Conservation (phyloP, 768 basidiomycete species). For the Mycena leptocephala region DNA sequence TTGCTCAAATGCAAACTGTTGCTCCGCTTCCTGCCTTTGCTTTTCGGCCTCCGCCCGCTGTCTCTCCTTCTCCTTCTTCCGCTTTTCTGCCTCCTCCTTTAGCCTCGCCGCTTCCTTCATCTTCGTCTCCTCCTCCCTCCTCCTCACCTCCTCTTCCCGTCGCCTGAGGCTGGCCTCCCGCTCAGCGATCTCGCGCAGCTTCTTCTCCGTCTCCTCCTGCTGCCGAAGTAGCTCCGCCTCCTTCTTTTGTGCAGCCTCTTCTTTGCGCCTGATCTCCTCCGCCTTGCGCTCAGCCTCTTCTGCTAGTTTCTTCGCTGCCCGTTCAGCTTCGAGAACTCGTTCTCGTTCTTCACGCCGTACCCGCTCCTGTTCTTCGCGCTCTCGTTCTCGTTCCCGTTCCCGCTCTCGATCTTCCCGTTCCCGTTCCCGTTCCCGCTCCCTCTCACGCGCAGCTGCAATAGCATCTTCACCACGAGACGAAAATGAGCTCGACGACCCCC, state of each 20-base stretch:
- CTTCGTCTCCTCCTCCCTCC: constrained; percentile 39
- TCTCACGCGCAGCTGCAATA: background rate
- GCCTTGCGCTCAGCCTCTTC: constrained; percentile 18
- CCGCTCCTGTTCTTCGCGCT: background rate
- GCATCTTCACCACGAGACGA: constrained; percentile 7
- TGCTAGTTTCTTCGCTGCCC: background rate
- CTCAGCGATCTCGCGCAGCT: constrained; percentile 34
- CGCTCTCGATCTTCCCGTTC: background rate
- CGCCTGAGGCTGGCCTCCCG: constrained; percentile 37
- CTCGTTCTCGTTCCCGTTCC: no score
- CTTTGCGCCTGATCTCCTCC: constrained; percentile 18
- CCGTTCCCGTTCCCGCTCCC: background rate
- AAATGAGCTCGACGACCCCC: constrained; percentile 3
- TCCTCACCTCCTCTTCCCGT: constrained; percentile 30
- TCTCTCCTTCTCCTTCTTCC: constrained; percentile 38
- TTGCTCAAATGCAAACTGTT: constrained; percentile 51
- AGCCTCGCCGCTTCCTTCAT: constrained; percentile 39
- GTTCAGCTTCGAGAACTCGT: constrained; percentile 12
- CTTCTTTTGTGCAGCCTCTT: constrained; percentile 32
- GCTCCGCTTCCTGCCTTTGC: constrained; percentile 44
- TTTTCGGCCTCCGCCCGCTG: constrained; percentile 50
- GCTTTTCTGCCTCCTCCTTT: constrained; percentile 9
- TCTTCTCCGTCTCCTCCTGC: constrained; percentile 36
- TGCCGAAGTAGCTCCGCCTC: constrained; percentile 33
- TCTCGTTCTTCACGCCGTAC: no score